These are phyloP conservation scores for Elongisporangium anandrum DNA, from an alignment of 352 stramenopile genomes.

Conservation along the genomic window DNA sequence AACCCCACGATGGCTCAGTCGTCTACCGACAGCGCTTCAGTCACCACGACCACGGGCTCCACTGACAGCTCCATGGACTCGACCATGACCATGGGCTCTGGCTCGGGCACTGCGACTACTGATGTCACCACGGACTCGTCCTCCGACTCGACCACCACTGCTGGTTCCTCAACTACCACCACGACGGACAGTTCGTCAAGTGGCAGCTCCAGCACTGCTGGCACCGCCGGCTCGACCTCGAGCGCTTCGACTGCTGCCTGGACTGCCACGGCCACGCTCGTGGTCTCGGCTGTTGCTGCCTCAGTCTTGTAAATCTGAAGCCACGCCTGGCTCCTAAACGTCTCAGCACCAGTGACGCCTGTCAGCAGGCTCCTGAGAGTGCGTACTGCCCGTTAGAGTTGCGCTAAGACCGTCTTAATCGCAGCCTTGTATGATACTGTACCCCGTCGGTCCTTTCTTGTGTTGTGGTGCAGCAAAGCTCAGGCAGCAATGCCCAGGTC, in stretches of 20 bases:
- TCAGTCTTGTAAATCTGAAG: neutral
- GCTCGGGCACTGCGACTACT: neutral
- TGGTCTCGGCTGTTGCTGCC: neutral
- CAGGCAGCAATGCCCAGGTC: neutral
- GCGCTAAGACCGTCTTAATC: neutral
- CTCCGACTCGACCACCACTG: slow-evolving; percentile 2
- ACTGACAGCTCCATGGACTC: neutral
- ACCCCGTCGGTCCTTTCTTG: neutral
- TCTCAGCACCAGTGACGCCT: neutral
- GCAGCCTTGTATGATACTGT: neutral
- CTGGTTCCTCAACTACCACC: neutral
- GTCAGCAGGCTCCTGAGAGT: slow-evolving; percentile 1
- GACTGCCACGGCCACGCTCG: neutral
- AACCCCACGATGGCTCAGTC: neutral
- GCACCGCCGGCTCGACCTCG: slow-evolving; percentile 1
- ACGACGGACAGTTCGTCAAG: neutral
- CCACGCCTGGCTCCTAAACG: neutral
- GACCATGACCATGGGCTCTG: neutral
- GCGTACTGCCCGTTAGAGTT: slow-evolving; percentile 3
- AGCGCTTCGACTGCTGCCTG: slow-evolving; percentile 3
- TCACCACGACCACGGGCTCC: neutral
- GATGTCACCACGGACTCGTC: neutral
- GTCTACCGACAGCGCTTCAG: neutral
- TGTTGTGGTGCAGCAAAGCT: neutral
- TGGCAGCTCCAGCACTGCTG: neutral